phyloP scores from a whole-genome alignment of 805 yeast species.

The Saccharomycopsis olivae region DNA sequence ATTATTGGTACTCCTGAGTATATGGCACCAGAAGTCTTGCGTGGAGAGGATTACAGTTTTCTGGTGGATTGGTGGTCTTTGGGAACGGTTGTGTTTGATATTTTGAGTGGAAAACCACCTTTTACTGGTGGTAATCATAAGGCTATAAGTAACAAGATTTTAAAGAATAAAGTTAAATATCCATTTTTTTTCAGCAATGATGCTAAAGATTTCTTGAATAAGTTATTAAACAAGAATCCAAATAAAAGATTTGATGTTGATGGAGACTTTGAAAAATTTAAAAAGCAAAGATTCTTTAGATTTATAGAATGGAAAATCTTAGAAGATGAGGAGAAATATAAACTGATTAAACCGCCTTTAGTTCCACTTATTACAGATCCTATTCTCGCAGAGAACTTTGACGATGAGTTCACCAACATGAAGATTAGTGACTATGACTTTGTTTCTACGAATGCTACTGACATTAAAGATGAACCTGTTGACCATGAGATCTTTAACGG shows the following conservation, averaged over 20 bases:
- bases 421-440: slow-evolving; percentile 30
- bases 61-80: slow-evolving; percentile 89
- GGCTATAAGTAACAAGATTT: slow-evolving; percentile 63
- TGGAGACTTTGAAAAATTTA: slow-evolving; percentile 41
- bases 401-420: slow-evolving; percentile 67
- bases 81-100: slow-evolving; percentile 71
- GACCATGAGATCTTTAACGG: slow-evolving; percentile 24
- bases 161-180: slow-evolving; percentile 51
- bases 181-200: slow-evolving; percentile 74
- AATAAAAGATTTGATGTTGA: slow-evolving; percentile 52
- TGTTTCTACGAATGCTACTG: slow-evolving; percentile 17
- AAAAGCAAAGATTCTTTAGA: slow-evolving; percentile 66
- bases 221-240: slow-evolving; percentile 61
- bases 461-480: slow-evolving; percentile 4
- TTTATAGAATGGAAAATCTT: slow-evolving; percentile 60
- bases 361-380: slow-evolving; percentile 78
- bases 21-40: slow-evolving; percentile 84
- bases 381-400: slow-evolving; percentile 75
- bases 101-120: slow-evolving; percentile 81
- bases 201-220: slow-evolving; percentile 63
- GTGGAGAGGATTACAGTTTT: slow-evolving; percentile 67
- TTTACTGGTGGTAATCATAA: slow-evolving; percentile 77
- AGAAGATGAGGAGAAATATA: slow-evolving; percentile 34
- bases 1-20: slow-evolving; percentile 73
- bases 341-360: slow-evolving; percentile 56